Evolutionary conservation across 805 yeast genomes (phyloP), one percentile per base, ranked within the genome.

Genomic region (Candida piceae): DNA sequence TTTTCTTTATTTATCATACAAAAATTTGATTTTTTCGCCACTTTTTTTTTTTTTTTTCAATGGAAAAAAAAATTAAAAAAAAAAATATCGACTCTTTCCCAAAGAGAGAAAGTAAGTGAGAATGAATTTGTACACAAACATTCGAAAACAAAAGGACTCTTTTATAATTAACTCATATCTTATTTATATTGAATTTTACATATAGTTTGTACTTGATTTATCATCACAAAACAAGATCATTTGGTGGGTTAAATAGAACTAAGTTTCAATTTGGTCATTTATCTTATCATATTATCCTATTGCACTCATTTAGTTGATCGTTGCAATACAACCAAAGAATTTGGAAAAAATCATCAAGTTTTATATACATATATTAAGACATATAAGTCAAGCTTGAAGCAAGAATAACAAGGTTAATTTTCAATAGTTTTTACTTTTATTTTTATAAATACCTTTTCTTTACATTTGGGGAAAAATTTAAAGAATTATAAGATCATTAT

Each of bases 231-330:
- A 37, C 35, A 31, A 43, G 40, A 31, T 44, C 42, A 35, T 45
- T 37, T 29, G 33, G 35, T 37, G 39, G 45, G 42, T 40, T 33
- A 23, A 35, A 16, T 34, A 38, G 41, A 46, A 37, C 38, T 29
- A 29, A 32, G 37, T 38, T 41, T 32, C 27, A 39, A 32, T 32
- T 35, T 35, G 35, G 31, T 31, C 31, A 24, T 38, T 35, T 29
- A 23, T 33, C 42, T 42, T 39, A 31, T 22, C 29, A 28, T 35
- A 34, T 15, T 31, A 23, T 18, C 20, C 30, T 25, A 39, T 51
- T 52, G 56, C 54, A 54, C 58, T 54, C 58, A 54, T 54, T 54
- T 41, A 45, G 42, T 54, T 54, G 58, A 52, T 47, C 45, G 58
- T 52, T 52, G 56, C 58, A 51, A 44, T 43, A 35, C 34, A 33